Conservation (phyloP, 441 rosid species). For the Lepidium campestre region DNA sequence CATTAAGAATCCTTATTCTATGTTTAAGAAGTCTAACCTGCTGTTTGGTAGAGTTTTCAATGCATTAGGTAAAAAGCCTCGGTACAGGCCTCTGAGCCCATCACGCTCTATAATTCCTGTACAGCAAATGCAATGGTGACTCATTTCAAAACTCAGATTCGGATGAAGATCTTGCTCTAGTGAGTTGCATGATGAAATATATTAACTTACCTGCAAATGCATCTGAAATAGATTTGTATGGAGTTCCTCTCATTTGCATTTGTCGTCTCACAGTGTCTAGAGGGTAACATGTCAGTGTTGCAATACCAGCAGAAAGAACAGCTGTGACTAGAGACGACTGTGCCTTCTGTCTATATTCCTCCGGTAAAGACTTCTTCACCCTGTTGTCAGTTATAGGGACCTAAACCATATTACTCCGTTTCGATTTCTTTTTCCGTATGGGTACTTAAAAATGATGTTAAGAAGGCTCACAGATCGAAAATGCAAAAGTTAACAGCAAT, state of each 20-base stretch:
- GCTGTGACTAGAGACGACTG: slow-evolving; percentile 79
- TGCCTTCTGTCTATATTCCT: slow-evolving; percentile 64
- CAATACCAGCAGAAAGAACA: slow-evolving; percentile 72
- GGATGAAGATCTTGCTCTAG: not conserved
- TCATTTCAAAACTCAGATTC: not conserved
- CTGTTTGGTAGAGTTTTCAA: slow-evolving; percentile 86
- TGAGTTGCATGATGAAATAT: not conserved
- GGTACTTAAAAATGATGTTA: not conserved
- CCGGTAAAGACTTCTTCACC: slow-evolving; percentile 86
- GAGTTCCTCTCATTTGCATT: slow-evolving; percentile 93
- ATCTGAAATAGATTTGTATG: slow-evolving; percentile 76
- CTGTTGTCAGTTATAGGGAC: slow-evolving; percentile 33
- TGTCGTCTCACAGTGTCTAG: slow-evolving; percentile 94
- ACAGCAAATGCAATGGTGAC: slow-evolving; percentile 13
- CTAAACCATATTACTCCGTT: not conserved
- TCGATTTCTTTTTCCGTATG: not conserved
- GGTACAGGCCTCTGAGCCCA: slow-evolving; percentile 75
- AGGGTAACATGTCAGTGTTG: slow-evolving; percentile 91
- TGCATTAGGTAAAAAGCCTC: slow-evolving; percentile 90
- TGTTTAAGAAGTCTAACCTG: slow-evolving; percentile 48
- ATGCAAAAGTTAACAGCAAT: slow-evolving; percentile 93
- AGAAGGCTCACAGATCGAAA: slow-evolving; percentile 79
- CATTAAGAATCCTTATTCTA: not conserved
- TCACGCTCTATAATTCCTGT: slow-evolving; percentile 76
- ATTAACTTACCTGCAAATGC: slow-evolving; percentile 64